A percentile compares a stretch with the other conserved stretches of the same genome.
Evolutionary conservation across 306 rosid genomes (phyloP).

Genomic region (Begonia loranthoides): DNA sequence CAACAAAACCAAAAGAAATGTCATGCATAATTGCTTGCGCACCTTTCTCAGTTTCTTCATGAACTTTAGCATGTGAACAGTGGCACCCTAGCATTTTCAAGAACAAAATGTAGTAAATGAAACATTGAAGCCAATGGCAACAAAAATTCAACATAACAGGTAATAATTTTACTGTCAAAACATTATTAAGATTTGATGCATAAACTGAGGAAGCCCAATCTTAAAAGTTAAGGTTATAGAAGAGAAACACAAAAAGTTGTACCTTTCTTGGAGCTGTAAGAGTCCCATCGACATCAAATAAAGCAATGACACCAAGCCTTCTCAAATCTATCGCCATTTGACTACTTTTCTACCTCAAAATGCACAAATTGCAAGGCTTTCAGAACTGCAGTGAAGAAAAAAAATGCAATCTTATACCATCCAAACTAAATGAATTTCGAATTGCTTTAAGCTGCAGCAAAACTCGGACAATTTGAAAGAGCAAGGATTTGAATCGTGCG

Average conservation of each 20-base stretch:
- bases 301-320: constrained; percentile 73
- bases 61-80: constrained; percentile 45
- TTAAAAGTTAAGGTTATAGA: background rate
- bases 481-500: too few species aligned
- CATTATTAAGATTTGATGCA: too few species aligned
- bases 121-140: background rate
- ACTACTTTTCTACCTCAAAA: background rate
- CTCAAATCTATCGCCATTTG: constrained; percentile 32
- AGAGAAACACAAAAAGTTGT: background rate
- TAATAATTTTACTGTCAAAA: constrained; percentile 4
- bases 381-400: too few species aligned
- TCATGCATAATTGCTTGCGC: background rate
- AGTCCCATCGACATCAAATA: constrained; percentile 96
- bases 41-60: constrained; percentile 66
- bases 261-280: constrained; percentile 96
- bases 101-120: constrained; percentile 4
- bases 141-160: background rate
- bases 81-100: constrained; percentile 29
- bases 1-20: background rate
- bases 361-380: background rate
- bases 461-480: too few species aligned
- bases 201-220: background rate
- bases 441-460: too few species aligned
- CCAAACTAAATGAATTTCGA: too few species aligned
- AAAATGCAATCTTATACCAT: too few species aligned